phyloP scores from a whole-genome alignment of 345 rosid genomes.

The Psidium friedrichsthalianum region DNA sequence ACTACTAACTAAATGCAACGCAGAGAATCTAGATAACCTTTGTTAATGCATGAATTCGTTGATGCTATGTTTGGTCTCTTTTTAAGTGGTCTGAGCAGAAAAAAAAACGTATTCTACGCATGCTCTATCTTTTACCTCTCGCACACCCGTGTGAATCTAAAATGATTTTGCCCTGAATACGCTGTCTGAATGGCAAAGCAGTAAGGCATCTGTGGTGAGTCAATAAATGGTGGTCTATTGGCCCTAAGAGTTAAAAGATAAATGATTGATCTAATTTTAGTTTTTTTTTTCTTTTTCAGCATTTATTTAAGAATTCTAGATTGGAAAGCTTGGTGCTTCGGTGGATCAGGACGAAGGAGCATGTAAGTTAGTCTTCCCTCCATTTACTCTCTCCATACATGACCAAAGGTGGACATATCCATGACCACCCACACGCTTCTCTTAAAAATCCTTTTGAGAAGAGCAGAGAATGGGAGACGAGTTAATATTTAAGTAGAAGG shows the following conservation, averaged over 20 bases:
- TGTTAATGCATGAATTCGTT: background rate
- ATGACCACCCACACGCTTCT: background rate
- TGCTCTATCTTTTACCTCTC: background rate
- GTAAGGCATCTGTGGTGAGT: background rate
- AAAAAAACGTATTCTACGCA: background rate
- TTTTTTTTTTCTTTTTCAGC: constrained; percentile 21
- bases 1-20: background rate
- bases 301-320: constrained; percentile 46
- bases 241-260: background rate
- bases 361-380: constrained; percentile 37
- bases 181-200: background rate
- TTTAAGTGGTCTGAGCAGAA: background rate
- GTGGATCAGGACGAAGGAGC: constrained; percentile 59
- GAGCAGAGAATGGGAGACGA: background rate
- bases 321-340: constrained; percentile 50
- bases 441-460: background rate
- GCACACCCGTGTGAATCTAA: background rate
- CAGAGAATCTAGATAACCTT: background rate
- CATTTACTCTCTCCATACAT: background rate
- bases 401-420: background rate
- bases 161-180: background rate
- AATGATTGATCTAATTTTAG: background rate
- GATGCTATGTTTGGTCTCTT: background rate
- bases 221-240: background rate
- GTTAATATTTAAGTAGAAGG: background rate